These are phyloP conservation scores for Lecanosticta acicola DNA, from an alignment of 2,329 filamentous ascomycete genomes.

Conservation along the genomic window DNA sequence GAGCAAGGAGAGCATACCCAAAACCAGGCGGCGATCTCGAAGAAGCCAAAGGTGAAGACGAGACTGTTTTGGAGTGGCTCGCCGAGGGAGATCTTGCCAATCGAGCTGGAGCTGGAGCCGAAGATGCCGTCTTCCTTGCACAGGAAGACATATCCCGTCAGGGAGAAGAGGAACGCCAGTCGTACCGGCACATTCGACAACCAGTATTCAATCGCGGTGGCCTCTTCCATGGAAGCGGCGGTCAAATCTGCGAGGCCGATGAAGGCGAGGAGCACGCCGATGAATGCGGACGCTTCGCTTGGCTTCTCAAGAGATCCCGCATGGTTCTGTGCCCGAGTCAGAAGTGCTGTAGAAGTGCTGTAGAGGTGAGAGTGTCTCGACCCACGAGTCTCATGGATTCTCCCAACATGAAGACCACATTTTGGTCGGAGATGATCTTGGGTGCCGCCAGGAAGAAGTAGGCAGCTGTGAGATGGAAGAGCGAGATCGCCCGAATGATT, in stretches of 20 bases:
- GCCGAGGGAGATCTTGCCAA: constrained; percentile 30
- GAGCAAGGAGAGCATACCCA: constrained; percentile 52
- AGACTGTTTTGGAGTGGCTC: constrained; percentile 76
- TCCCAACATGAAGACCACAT: constrained; percentile 72
- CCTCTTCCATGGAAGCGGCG: constrained; percentile 41
- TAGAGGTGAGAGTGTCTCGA: background rate
- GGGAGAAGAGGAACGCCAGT: constrained; percentile 55
- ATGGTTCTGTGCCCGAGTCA: constrained; percentile 47
- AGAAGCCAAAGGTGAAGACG: constrained; percentile 76
- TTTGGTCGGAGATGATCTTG: constrained; percentile 66
- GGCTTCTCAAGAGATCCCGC: constrained; percentile 63
- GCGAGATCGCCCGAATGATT: constrained; percentile 72
- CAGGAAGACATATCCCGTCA: constrained; percentile 61
- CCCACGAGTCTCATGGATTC: constrained; percentile 76
- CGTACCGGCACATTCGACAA: constrained; percentile 56
- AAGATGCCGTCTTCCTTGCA: constrained; percentile 51
- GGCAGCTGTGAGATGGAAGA: constrained; percentile 78
- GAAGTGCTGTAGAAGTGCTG: background rate
- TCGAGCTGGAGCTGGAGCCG: constrained; percentile 25
- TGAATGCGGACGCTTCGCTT: constrained; percentile 60
- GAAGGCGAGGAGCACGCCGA: constrained; percentile 65
- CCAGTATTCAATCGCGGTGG: constrained; percentile 44
- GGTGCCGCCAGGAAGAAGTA: constrained; percentile 78
- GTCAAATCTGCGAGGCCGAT: constrained; percentile 46
- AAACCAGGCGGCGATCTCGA: constrained; percentile 82